Evolutionary conservation across 2,329 filamentous ascomycete genomes (phyloP).

Genomic region (Apiospora marii): DNA sequence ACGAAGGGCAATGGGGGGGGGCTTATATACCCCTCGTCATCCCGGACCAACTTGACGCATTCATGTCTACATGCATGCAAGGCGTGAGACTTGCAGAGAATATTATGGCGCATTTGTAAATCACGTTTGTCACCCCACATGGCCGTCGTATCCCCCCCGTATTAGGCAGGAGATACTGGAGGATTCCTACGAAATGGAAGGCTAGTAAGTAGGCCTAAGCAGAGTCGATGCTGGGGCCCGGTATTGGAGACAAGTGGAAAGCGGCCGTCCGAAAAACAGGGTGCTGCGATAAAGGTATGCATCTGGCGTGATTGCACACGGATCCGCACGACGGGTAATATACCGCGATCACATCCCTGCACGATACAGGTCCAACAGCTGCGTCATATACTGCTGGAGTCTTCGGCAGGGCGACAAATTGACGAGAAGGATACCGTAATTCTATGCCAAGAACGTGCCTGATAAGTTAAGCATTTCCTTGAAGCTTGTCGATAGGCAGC

Average conservation of each 20-base stretch:
- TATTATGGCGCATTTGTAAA: neutral
- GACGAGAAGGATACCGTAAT: neutral
- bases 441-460: neutral
- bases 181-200: neutral
- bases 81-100: neutral
- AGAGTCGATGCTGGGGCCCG: neutral
- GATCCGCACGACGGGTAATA: neutral
- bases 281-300: neutral
- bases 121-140: conserved; percentile 5
- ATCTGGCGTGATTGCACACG: neutral
- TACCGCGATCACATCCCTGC: neutral
- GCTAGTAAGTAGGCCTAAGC: neutral
- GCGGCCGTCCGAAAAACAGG: neutral
- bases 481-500: neutral
- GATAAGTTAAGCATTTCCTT: neutral
- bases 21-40: neutral
- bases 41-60: neutral
- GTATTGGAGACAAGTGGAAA: neutral
- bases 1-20: neutral
- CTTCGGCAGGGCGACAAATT: neutral
- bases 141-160: neutral
- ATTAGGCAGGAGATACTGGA: conserved; percentile 4
- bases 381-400: neutral
- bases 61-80: neutral
- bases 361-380: neutral